Conservation (phyloP, 768 basidiomycete genomes). For the Collybia sp. region DNA sequence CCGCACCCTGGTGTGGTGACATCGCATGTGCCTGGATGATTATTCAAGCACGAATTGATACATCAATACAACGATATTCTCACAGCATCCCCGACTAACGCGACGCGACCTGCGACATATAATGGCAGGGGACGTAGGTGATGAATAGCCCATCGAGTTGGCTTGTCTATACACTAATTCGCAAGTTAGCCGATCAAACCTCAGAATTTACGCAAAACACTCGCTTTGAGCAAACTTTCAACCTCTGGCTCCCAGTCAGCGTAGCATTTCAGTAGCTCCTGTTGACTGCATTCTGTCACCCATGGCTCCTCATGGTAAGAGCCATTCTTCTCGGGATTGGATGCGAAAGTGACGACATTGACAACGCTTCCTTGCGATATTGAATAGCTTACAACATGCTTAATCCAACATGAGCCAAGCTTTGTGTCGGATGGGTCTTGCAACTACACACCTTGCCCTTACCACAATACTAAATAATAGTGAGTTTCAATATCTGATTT, state of each 20-base stretch:
- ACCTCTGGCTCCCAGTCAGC: slow-evolving; percentile 45
- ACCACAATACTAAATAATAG: slow-evolving; percentile 23
- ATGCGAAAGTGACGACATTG: slow-evolving; percentile 23
- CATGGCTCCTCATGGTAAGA: slow-evolving; percentile 24
- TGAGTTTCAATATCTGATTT: too few species aligned
- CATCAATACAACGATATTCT: slow-evolving; percentile 4
- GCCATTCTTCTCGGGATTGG: slow-evolving; percentile 20
- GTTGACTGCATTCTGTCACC: slow-evolving; percentile 25
- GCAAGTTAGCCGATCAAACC: background rate
- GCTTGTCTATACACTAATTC: slow-evolving; percentile 45
- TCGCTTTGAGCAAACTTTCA: slow-evolving; percentile 37
- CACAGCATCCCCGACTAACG: slow-evolving; percentile 48
- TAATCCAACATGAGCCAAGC: background rate
- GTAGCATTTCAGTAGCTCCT: slow-evolving; percentile 30
- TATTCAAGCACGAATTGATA: slow-evolving; percentile 11
- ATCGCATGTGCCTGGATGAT: slow-evolving; percentile 47
- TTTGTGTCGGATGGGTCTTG: background rate
- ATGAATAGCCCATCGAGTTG: slow-evolving; percentile 63
- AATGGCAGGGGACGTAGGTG: slow-evolving; percentile 45
- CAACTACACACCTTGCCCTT: slow-evolving; percentile 20
- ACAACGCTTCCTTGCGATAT: slow-evolving; percentile 24
- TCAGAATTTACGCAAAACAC: background rate
- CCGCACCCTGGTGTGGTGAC: slow-evolving; percentile 51
- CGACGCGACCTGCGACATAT: slow-evolving; percentile 45
- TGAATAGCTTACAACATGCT: slow-evolving; percentile 29